These are phyloP conservation scores for Aureobasidium sp. DNA, from an alignment of 2,329 filamentous ascomycete genomes.

Conservation along the genomic window DNA sequence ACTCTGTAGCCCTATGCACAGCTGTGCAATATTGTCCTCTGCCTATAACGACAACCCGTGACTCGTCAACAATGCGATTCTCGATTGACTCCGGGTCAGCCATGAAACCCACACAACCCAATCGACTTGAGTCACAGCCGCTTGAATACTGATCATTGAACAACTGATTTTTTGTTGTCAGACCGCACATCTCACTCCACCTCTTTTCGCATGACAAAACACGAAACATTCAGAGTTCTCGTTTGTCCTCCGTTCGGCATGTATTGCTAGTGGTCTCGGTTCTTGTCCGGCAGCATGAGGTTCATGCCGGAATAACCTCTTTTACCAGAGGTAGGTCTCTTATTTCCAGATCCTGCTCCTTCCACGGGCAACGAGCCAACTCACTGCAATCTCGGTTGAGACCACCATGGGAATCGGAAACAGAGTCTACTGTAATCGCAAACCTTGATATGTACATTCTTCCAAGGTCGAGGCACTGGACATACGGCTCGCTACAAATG, in stretches of 20 bases:
- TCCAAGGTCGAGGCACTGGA: background rate
- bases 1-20: background rate
- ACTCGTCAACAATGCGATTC: background rate
- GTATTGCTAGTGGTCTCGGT: background rate
- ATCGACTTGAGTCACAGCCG: background rate
- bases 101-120: background rate
- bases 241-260: background rate
- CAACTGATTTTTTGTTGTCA: background rate
- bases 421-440: background rate
- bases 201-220: background rate
- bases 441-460: background rate
- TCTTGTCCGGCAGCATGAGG: background rate
- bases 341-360: background rate
- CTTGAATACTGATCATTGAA: background rate
- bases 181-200: background rate
- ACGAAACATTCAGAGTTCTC: background rate
- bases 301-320: background rate
- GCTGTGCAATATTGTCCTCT: background rate
- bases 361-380: background rate
- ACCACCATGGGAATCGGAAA: background rate
- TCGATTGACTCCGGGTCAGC: background rate
- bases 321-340: background rate
- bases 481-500: background rate
- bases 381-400: background rate
- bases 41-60: background rate